Conservation (phyloP, 2,329 filamentous ascomycete species). For the Fusarium sambucinum region DNA sequence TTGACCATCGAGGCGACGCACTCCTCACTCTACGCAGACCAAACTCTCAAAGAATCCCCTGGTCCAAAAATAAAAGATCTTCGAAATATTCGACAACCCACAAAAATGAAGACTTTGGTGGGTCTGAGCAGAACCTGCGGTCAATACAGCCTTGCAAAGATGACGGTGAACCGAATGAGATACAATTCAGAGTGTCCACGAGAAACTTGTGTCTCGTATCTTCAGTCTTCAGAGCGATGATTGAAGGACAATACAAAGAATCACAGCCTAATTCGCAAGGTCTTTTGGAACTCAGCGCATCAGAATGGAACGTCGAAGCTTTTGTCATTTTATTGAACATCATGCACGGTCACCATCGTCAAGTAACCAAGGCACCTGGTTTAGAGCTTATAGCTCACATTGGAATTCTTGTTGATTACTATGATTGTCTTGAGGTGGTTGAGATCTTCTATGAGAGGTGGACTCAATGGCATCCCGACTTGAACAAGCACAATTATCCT, state of each 20-base stretch:
- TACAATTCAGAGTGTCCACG: background rate
- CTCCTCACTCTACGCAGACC: background rate
- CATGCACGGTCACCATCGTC: slow-evolving; percentile 44
- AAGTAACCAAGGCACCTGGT: background rate
- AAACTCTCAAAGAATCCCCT: background rate
- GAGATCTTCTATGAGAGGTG: slow-evolving; percentile 2
- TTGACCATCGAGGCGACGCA: background rate
- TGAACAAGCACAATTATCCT: background rate
- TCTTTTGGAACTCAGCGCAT: background rate
- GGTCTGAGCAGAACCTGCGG: background rate
- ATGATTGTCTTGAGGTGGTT: slow-evolving; percentile 1
- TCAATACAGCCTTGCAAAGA: background rate
- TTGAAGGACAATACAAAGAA: background rate
- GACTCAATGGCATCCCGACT: background rate
- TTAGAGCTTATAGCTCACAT: background rate
- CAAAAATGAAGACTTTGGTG: background rate
- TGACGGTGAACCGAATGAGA: background rate
- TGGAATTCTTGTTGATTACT: slow-evolving; percentile 1
- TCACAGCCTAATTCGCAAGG: background rate
- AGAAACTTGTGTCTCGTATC: slow-evolving; percentile 6
- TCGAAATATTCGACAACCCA: too few relatives aligned
- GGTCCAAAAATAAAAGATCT: background rate
- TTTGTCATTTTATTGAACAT: slow-evolving; percentile 45
- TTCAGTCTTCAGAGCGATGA: slow-evolving; percentile 21
- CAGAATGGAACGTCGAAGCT: slow-evolving; percentile 44